These are phyloP conservation scores for Aspergillus sp. DNA, from an alignment of 2,329 filamentous ascomycete species.

Conservation along the genomic window DNA sequence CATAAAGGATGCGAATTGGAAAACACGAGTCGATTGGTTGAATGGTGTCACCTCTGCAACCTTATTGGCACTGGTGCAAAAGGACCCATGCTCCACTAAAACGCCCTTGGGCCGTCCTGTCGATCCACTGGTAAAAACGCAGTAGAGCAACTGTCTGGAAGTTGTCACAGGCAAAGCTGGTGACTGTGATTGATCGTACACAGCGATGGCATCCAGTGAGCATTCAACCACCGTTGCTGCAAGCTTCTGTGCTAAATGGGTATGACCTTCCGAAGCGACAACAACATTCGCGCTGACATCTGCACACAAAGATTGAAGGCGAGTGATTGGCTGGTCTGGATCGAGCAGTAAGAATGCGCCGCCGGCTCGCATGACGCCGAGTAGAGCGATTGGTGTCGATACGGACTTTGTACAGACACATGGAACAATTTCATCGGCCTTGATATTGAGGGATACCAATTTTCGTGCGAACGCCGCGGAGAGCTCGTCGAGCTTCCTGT, in stretches of 20 bases:
- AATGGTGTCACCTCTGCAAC: constrained; percentile 5
- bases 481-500: constrained; percentile 19
- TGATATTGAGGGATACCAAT: neutral
- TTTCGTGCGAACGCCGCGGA: constrained; percentile 4
- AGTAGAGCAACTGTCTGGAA: constrained; percentile 1
- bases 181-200: constrained; percentile 12
- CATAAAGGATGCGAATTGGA: constrained; percentile 4
- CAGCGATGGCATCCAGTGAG: constrained; percentile 29
- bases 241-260: neutral
- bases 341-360: constrained; percentile 8
- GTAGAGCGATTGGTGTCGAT: constrained; percentile 3
- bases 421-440: constrained; percentile 1
- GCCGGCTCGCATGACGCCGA: constrained; percentile 6
- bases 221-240: constrained; percentile 4
- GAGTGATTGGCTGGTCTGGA: neutral
- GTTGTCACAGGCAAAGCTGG: neutral
- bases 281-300: neutral
- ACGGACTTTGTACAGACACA: constrained; percentile 1
- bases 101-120: constrained; percentile 5
- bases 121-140: constrained; percentile 4
- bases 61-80: constrained; percentile 19
- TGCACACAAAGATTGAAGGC: constrained; percentile 2
- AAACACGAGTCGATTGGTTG: constrained; percentile 2
- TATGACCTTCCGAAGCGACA: constrained; percentile 1
- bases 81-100: constrained; percentile 4